A percentile compares a stretch with the other conserved stretches of the same genome.
These are phyloP conservation scores for Geotrichum cucujoidarum DNA, from an alignment of 1,139 yeast genomes.

Conservation along the genomic window DNA sequence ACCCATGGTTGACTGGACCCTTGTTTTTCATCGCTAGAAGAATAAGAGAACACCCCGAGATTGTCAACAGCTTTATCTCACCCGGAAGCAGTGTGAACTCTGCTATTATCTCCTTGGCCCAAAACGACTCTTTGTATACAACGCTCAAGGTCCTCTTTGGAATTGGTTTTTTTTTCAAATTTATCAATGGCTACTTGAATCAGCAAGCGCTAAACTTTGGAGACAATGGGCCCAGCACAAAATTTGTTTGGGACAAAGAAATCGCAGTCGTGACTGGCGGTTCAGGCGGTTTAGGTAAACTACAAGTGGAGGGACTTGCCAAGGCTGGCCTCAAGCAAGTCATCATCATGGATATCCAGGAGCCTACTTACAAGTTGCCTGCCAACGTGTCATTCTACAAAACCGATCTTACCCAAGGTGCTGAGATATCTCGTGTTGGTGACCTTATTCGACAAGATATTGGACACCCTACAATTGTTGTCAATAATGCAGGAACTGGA, in stretches of 20 bases:
- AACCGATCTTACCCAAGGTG: conserved; percentile 41
- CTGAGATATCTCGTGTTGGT: conserved; percentile 38
- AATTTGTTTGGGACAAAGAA: conserved; percentile 10
- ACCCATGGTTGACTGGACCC: conserved; percentile 10
- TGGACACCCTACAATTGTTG: conserved; percentile 54
- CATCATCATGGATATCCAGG: conserved; percentile 16
- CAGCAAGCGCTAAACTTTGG: conserved; percentile 14
- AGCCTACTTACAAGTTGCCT: conserved; percentile 7
- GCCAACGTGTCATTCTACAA: conserved; percentile 15
- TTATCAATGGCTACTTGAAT: conserved; percentile 13
- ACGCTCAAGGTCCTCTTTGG: conserved; percentile 5
- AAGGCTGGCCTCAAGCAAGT: conserved; percentile 11
- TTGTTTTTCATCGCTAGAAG: conserved; percentile 3
- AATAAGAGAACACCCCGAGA: conserved; percentile 2
- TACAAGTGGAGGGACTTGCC: conserved; percentile 13
- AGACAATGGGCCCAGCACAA: conserved; percentile 4
- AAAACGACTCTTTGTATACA: not conserved
- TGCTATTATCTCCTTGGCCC: conserved; percentile 2
- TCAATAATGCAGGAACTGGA: conserved; percentile 71
- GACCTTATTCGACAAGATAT: conserved; percentile 38
- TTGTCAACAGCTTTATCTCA: not conserved
- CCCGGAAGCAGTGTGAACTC: not conserved
- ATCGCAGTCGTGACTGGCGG: conserved; percentile 21
- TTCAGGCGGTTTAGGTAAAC: conserved; percentile 19
- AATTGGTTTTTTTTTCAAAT: conserved; percentile 7